A percentile compares a stretch with the other conserved stretches of the same genome.
These are phyloP conservation scores for Cryphonectria carpinicola DNA, from an alignment of 2,329 filamentous ascomycete genomes.

Conservation along the genomic window DNA sequence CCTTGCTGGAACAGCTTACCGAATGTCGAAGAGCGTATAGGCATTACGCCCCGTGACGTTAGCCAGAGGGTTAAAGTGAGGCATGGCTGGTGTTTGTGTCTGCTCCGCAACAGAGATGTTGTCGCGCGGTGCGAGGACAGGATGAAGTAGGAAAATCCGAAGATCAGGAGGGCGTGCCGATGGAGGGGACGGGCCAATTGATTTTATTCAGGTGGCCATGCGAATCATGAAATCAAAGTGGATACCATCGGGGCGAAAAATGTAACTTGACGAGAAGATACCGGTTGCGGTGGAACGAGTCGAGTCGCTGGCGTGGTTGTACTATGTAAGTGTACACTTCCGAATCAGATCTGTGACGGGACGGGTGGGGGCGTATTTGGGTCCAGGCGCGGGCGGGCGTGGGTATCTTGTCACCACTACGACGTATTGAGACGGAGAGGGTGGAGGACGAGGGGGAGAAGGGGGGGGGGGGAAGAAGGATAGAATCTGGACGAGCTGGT, in stretches of 20 bases:
- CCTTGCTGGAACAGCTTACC: constrained; percentile 47
- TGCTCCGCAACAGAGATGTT: constrained; percentile 16
- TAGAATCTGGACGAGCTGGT: background rate
- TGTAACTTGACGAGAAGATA: constrained; percentile 23
- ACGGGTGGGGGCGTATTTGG: constrained; percentile 11
- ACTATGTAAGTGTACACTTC: constrained; percentile 9
- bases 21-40: constrained; percentile 61
- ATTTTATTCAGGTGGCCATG: constrained; percentile 29
- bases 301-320: constrained; percentile 15
- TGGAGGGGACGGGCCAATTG: constrained; percentile 19
- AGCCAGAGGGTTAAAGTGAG: constrained; percentile 60
- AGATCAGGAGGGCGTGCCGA: constrained; percentile 9
- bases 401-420: background rate
- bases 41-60: constrained; percentile 55
- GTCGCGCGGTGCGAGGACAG: constrained; percentile 10
- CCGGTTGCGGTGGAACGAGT: constrained; percentile 26
- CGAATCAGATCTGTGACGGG: constrained; percentile 23
- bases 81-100: constrained; percentile 46
- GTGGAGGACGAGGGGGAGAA: background rate
- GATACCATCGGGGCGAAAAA: constrained; percentile 23
- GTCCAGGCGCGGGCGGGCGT: constrained; percentile 8
- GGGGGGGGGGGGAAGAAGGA: background rate
- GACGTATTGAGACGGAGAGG: background rate
- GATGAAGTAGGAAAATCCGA: constrained; percentile 12
- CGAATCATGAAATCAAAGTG: constrained; percentile 27